Percentiles rank a stretch among this genome's conserved stretches.
Evolutionary conservation across 2,329 filamentous ascomycete species (phyloP).

Genomic region (Ustilaginoidea virens): DNA sequence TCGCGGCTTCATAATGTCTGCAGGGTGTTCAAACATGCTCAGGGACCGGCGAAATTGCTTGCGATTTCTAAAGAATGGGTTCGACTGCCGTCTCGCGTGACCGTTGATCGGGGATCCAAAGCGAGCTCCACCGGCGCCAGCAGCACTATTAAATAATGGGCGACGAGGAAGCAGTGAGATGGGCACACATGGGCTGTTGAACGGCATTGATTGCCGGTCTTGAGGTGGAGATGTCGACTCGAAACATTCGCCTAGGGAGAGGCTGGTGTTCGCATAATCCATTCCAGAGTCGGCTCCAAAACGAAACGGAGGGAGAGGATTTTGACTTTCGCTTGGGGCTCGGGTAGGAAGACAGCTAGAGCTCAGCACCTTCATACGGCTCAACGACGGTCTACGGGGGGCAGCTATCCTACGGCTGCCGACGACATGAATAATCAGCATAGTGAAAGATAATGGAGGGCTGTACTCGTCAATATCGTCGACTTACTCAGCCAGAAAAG

Average conservation of each 20-base stretch:
- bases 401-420: conserved; percentile 50
- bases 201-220: conserved; percentile 45
- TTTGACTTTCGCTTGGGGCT: conserved; percentile 44
- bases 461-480: conserved; percentile 7
- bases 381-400: conserved; percentile 58
- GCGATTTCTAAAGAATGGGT: conserved; percentile 57
- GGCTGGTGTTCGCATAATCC: conserved; percentile 18
- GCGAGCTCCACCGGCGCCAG: conserved; percentile 34
- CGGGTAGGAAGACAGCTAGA: conserved; percentile 49
- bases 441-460: conserved; percentile 4
- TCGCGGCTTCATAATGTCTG: conserved; percentile 73
- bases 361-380: conserved; percentile 59
- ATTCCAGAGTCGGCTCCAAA: conserved; percentile 38
- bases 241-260: conserved; percentile 70
- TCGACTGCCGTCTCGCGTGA: conserved; percentile 58
- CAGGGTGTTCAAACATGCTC: conserved; percentile 94
- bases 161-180: conserved; percentile 46
- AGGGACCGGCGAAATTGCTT: conserved; percentile 84
- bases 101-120: conserved; percentile 61
- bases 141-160: conserved; percentile 46
- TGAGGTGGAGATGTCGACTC: conserved; percentile 58
- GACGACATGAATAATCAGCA: conserved; percentile 9
- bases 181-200: conserved; percentile 40
- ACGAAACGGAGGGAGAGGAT: conserved; percentile 48
- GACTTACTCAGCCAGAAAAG: conserved; percentile 37